These are phyloP conservation scores for Cornus kousa DNA, from an alignment of 148 eudicot genomes.

Conservation along the genomic window DNA sequence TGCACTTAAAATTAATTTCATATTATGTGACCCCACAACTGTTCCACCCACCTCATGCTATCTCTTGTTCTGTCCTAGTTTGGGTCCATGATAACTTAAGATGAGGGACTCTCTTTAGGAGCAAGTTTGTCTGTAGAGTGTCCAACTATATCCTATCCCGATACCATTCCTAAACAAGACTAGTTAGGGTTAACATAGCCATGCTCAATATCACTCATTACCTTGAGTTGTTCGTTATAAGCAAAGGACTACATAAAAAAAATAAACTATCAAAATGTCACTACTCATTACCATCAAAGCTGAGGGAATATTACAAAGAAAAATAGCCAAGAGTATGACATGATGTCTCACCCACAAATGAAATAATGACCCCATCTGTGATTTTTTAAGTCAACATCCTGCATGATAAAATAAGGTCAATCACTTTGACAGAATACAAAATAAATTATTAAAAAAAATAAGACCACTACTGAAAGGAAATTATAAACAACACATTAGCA, in stretches of 20 bases:
- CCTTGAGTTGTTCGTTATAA: background rate
- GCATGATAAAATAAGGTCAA: slow-evolving; percentile 19
- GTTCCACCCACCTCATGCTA: background rate
- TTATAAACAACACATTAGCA: background rate
- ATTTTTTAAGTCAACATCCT: slow-evolving; percentile 91
- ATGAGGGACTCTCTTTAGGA: background rate
- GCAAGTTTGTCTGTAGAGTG: background rate
- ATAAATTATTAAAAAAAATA: background rate
- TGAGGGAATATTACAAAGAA: background rate
- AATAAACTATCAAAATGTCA: background rate
- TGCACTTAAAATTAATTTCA: no score
- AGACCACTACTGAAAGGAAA: background rate
- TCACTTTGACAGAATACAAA: background rate
- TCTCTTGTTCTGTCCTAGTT: background rate
- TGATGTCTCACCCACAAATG: slow-evolving; percentile 75
- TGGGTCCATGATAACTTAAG: background rate
- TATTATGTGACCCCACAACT: background rate
- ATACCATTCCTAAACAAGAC: background rate
- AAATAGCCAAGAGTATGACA: slow-evolving; percentile 1
- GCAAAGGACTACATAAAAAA: background rate
- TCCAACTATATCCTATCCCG: background rate
- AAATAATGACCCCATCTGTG: slow-evolving; percentile 98
- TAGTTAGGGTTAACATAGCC: background rate
- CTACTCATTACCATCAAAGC: background rate
- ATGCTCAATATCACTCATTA: background rate